Base-by-base conservation (phyloP, 208 protist species). In the Vickermania spadyakhi region DNA sequence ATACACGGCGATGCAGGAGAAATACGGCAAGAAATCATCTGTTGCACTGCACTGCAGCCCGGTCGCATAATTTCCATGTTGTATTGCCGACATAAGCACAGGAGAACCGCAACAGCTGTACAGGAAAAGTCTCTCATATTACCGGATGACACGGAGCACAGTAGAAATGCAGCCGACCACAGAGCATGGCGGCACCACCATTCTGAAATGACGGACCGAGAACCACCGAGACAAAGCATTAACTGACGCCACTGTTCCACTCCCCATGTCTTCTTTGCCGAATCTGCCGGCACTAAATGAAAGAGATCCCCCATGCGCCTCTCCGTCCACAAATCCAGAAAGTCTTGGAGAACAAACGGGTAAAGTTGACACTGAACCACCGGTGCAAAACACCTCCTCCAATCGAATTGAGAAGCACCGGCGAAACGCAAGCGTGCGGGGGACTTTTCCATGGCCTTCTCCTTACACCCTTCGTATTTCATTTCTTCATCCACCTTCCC, bases 41-140 rank as follows among this genome's bases (percentile, higher is more conserved):
- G 71, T 2, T 84, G 84, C 28, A 94, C 61, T 11, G 75, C 70
- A 18, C 83, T 73, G 14, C 84, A 73, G 45, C 73, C 65, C 0
- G 79, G 83, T 23, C 79, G 63, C 27, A 90, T 79, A 58, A 89
- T 74, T 69, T 94, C 84, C 21, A 51, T 72, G 65, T 94, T 94
- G 72, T 91, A 94, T 57, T 81, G 73, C 11, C 79, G 64, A 28
- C 76, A 87, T 28, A 91, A 26, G n/a, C 75, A 72, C 49, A 84
- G n/a, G 14, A 60, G 59, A 26, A 68, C 45, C 1, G 58, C 64
- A 63, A 29, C 11, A 7, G 51, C 21, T 28, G 51, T 26, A 27
- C 13, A 55, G 51, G 5, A 27, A 55, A 28, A 27, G 51, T 27
- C 21, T 23, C 7, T 27, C n/a, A 7, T 5, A 27, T 55, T 55